These are phyloP conservation scores for Aspergillus homomorphus DNA, from an alignment of 495 filamentous ascomycete species.

Conservation along the genomic window DNA sequence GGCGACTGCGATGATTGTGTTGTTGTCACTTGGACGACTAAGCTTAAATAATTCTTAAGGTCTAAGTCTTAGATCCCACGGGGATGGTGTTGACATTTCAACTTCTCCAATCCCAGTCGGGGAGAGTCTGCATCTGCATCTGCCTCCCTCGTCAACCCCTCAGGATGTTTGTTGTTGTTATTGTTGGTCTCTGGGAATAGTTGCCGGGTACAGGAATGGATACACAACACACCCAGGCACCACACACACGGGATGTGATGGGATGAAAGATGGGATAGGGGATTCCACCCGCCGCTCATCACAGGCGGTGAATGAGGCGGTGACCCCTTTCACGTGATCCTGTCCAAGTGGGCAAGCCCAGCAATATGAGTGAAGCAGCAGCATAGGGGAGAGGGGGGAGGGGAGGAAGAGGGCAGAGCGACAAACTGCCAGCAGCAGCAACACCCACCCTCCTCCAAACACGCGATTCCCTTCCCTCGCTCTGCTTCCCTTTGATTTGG, in stretches of 20 bases:
- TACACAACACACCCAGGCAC: slow-evolving; percentile 2
- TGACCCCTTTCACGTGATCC: slow-evolving; percentile 23
- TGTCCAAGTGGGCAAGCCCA: slow-evolving; percentile 16
- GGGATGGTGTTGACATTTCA: background rate
- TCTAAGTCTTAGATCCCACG: background rate
- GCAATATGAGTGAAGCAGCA: slow-evolving; percentile 16
- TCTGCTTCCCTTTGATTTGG: slow-evolving; percentile 7
- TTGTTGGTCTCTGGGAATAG: background rate
- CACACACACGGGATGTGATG: no score
- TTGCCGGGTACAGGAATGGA: slow-evolving; percentile 3
- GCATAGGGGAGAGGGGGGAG: background rate
- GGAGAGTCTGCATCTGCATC: background rate
- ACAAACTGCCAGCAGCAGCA: slow-evolving; percentile 21
- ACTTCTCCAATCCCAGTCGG: background rate
- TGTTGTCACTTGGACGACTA: background rate
- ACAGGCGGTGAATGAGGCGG: slow-evolving; percentile 16
- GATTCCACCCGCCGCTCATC: background rate
- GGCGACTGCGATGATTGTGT: background rate
- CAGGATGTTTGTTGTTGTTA: background rate
- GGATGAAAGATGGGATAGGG: no score
- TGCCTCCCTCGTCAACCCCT: background rate
- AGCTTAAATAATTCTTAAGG: background rate
- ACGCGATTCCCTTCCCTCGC: slow-evolving; percentile 14
- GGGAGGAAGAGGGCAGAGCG: slow-evolving; percentile 14
- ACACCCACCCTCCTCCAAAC: slow-evolving; percentile 21